These are phyloP conservation scores for Moricandia moricandioides DNA, from an alignment of 345 rosid species.

Conservation along the genomic window DNA sequence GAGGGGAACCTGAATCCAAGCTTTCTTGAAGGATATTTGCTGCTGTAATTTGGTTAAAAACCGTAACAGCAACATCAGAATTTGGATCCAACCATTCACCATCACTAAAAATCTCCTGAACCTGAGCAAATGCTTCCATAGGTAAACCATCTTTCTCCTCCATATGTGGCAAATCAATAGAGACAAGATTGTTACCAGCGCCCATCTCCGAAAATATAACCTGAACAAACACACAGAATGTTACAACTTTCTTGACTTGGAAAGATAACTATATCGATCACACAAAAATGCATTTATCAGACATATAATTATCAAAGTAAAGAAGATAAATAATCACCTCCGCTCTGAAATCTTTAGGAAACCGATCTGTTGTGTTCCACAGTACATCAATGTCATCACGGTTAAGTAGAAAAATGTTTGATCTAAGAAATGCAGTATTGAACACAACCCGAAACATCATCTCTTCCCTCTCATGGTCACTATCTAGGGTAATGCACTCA, in stretches of 20 bases:
- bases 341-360: conserved; percentile 65
- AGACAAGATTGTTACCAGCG: conserved; percentile 41
- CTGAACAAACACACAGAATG: conserved; percentile 45
- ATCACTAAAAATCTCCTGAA: conserved; percentile 54
- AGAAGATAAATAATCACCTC: conserved; percentile 48
- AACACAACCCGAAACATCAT: conserved; percentile 80
- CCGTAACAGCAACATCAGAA: conserved; percentile 46
- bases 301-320: background rate
- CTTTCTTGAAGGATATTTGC: conserved; percentile 48
- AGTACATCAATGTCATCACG: conserved; percentile 64
- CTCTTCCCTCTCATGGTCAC: conserved; percentile 58
- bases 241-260: conserved; percentile 18
- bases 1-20: conserved; percentile 43
- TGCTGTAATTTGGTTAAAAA: conserved; percentile 52
- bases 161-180: conserved; percentile 48
- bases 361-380: conserved; percentile 62
- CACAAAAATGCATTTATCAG: background rate
- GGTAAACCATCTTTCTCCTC: conserved; percentile 68
- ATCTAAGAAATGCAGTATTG: conserved; percentile 68
- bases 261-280: background rate
- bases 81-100: conserved; percentile 60
- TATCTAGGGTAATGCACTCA: conserved; percentile 61
- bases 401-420: conserved; percentile 62
- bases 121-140: conserved; percentile 67
- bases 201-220: conserved; percentile 72